phyloP scores from a whole-genome alignment of 345 rosid species.

The Capsella bursapastoris region DNA sequence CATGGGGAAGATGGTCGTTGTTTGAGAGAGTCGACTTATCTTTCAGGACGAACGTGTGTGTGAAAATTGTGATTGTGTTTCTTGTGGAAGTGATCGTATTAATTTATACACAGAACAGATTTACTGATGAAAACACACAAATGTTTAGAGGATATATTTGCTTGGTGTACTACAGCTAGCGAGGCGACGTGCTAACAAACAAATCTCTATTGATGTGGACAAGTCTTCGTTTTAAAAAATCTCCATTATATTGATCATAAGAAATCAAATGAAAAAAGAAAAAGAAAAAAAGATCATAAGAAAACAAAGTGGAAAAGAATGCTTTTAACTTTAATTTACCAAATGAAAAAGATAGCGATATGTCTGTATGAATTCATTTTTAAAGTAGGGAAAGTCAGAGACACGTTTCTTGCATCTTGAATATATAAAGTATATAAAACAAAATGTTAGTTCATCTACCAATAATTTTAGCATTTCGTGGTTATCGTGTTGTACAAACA shows the following conservation, averaged over 20 bases:
- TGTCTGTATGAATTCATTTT: not conserved
- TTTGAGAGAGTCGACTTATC: not conserved
- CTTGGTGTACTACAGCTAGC: not conserved
- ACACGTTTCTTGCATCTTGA: not conserved
- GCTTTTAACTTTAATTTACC: too few relatives aligned
- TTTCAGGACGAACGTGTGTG: not conserved
- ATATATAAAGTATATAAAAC: not conserved
- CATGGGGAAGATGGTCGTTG: slow-evolving; percentile 14
- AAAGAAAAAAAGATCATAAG: too few relatives aligned
- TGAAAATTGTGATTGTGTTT: not conserved
- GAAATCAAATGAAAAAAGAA: too few relatives aligned
- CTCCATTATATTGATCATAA: too few relatives aligned
- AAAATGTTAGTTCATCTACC: too few relatives aligned
- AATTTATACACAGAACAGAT: slow-evolving; percentile 20
- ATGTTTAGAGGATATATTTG: not conserved
- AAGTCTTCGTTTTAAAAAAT: not conserved
- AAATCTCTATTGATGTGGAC: not conserved
- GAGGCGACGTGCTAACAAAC: slow-evolving; percentile 17
- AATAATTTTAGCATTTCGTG: too few relatives aligned
- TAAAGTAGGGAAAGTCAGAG: not conserved
- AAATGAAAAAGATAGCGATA: not conserved
- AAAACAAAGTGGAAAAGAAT: too few relatives aligned
- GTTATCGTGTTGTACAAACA: too few relatives aligned
- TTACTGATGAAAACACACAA: not conserved
- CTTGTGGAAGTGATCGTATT: not conserved